phyloP scores from a whole-genome alignment of 495 filamentous ascomycete genomes.

The Parachaetomium inaequale region DNA sequence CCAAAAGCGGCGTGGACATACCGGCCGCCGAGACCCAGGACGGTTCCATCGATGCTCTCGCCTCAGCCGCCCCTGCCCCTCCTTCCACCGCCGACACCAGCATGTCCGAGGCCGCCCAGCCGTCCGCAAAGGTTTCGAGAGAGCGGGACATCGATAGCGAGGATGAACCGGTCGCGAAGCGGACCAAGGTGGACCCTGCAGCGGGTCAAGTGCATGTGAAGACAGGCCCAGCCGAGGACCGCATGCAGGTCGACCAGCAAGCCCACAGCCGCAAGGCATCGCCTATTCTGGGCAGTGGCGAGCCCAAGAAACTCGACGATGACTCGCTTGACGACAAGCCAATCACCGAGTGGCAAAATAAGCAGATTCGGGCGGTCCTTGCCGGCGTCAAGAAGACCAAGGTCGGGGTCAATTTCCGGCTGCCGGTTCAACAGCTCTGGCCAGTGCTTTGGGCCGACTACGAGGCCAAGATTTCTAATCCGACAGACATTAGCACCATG shows the following conservation, averaged over 20 bases:
- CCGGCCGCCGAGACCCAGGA: constrained; percentile 16
- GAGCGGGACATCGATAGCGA: constrained; percentile 68
- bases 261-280: neutral
- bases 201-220: constrained; percentile 33
- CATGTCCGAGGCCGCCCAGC: constrained; percentile 34
- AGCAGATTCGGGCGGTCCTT: constrained; percentile 50
- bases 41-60: constrained; percentile 11
- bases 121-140: constrained; percentile 55
- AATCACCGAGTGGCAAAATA: constrained; percentile 47
- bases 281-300: constrained; percentile 12
- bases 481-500: constrained; percentile 80
- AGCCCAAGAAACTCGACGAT: constrained; percentile 26
- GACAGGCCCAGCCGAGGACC: constrained; percentile 1
- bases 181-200: constrained; percentile 51
- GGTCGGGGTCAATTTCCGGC: constrained; percentile 64
- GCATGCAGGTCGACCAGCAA: constrained; percentile 24
- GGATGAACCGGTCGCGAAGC: constrained; percentile 75
- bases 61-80: constrained; percentile 19
- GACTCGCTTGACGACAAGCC: constrained; percentile 27
- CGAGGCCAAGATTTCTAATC: constrained; percentile 62
- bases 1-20: constrained; percentile 22
- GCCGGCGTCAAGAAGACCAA: constrained; percentile 78
- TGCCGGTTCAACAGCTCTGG: constrained; percentile 62
- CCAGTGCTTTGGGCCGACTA: constrained; percentile 60
- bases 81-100: constrained; percentile 33